A percentile compares a stretch with the other conserved stretches of the same genome.
These are phyloP conservation scores for Pythium aquatile DNA, from an alignment of 352 stramenopile species.

Conservation along the genomic window DNA sequence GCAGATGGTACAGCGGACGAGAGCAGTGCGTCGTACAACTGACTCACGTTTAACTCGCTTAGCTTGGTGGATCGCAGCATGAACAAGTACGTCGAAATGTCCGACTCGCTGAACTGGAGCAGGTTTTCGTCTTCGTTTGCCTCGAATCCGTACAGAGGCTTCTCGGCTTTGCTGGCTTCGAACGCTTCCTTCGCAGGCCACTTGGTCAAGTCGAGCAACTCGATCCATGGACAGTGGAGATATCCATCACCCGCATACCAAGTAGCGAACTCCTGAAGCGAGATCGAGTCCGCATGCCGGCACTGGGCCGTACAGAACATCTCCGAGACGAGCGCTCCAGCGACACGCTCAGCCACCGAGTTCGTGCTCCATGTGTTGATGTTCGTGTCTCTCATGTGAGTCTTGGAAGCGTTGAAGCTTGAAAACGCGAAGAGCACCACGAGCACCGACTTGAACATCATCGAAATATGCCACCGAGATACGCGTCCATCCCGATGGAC, in stretches of 20 bases:
- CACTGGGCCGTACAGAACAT: slow-evolving; percentile 74
- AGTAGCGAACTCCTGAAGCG: slow-evolving; percentile 93
- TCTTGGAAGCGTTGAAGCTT: slow-evolving; percentile 63
- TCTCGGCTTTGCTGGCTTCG: slow-evolving; percentile 83
- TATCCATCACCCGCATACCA: slow-evolving; percentile 96
- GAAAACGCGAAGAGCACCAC: slow-evolving; percentile 85
- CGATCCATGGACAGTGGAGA: slow-evolving; percentile 94
- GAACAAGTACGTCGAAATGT: slow-evolving; percentile 86
- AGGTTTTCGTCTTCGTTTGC: slow-evolving; percentile 83
- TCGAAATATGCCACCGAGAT: slow-evolving; percentile 71
- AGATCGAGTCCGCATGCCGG: slow-evolving; percentile 77
- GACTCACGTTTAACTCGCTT: slow-evolving; percentile 61
- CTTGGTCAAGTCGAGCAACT: slow-evolving; percentile 95
- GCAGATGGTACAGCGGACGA: slow-evolving; percentile 68
- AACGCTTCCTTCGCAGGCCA: slow-evolving; percentile 90
- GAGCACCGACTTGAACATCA: slow-evolving; percentile 79
- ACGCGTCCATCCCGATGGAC: slow-evolving; percentile 59
- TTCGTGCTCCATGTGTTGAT: slow-evolving; percentile 72
- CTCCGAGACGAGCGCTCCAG: slow-evolving; percentile 90
- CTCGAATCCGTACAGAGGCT: slow-evolving; percentile 83
- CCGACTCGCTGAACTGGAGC: slow-evolving; percentile 80
- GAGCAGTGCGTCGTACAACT: slow-evolving; percentile 78
- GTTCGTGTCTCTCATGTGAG: slow-evolving; percentile 59
- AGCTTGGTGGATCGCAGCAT: slow-evolving; percentile 83
- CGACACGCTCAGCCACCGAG: slow-evolving; percentile 79